A percentile compares a stretch with the other conserved stretches of the same genome.
Conservation (phyloP, 108 stramenopile species). For the Stephanodiscus minutulus region DNA sequence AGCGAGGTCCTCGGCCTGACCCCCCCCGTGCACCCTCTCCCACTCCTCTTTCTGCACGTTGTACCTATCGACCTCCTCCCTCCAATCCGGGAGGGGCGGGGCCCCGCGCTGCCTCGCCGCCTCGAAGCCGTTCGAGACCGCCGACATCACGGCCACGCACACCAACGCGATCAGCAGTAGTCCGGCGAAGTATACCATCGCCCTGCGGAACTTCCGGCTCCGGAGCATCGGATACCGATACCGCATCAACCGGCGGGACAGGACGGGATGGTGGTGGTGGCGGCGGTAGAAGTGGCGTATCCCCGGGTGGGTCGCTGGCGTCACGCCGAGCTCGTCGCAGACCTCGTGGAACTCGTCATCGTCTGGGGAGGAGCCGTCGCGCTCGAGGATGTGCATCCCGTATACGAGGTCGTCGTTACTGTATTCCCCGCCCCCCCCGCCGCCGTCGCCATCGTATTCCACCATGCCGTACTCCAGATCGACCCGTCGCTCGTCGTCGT, state of each 20-base stretch:
- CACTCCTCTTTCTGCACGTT: conserved; percentile 32
- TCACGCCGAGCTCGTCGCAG: conserved; percentile 44
- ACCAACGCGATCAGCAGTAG: conserved; percentile 18
- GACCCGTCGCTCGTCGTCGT: not conserved
- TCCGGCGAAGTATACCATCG: conserved; percentile 14
- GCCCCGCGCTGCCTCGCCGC: conserved; percentile 16
- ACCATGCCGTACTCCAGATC: conserved; percentile 41
- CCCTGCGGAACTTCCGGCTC: conserved; percentile 16
- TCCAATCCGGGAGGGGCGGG: conserved; percentile 44
- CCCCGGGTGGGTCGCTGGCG: conserved; percentile 24
- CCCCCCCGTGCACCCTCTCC: conserved; percentile 34
- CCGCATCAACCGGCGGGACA: not conserved
- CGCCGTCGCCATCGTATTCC: not conserved
- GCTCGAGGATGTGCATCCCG: conserved; percentile 25
- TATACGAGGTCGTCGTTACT: conserved; percentile 3
- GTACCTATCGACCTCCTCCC: conserved; percentile 26
- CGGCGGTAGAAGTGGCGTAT: conserved; percentile 13
- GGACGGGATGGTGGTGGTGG: not conserved
- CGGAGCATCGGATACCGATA: conserved; percentile 35
- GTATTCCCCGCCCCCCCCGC: not conserved
- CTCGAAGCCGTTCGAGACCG: conserved; percentile 39
- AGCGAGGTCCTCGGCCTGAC: not conserved
- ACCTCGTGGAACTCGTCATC: conserved; percentile 19
- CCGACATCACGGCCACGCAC: conserved; percentile 26
- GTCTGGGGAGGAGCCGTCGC: conserved; percentile 10